These are phyloP conservation scores for Geotrichum macrosporum DNA, from an alignment of 1,139 yeast genomes.

Conservation along the genomic window DNA sequence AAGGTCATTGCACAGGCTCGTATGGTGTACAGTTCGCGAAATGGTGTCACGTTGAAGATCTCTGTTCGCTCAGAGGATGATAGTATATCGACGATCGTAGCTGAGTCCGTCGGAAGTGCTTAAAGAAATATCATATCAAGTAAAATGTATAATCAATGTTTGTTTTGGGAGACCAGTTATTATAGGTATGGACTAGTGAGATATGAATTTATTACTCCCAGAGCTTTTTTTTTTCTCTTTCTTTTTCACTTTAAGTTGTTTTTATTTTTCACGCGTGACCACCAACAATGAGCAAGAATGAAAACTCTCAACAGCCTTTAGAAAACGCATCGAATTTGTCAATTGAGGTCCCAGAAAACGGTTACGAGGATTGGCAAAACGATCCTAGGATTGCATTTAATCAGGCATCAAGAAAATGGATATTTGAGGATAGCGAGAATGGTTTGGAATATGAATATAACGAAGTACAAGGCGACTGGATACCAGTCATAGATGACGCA, in stretches of 20 bases:
- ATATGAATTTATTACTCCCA: no score
- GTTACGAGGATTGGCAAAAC: slow-evolving; percentile 25
- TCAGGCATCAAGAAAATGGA: slow-evolving; percentile 36
- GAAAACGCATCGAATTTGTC: no score
- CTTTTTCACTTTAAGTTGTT: no score
- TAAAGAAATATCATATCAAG: no score
- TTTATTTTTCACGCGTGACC: no score
- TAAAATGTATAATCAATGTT: no score
- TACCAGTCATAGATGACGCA: slow-evolving; percentile 31
- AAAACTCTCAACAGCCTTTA: no score
- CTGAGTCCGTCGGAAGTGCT: slow-evolving; percentile 30
- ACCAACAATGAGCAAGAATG: no score
- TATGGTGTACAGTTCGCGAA: slow-evolving; percentile 66
- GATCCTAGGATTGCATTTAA: slow-evolving; percentile 38
- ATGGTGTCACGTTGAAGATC: slow-evolving; percentile 74
- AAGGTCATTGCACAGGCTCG: slow-evolving; percentile 67
- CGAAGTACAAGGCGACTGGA: slow-evolving; percentile 36
- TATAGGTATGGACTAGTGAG: no score
- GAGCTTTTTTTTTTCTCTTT: no score
- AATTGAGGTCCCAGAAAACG: no score
- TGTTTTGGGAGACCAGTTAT: no score
- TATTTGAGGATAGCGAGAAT: slow-evolving; percentile 36
- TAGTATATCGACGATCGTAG: slow-evolving; percentile 34
- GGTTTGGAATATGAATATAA: slow-evolving; percentile 38
- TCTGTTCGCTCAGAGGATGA: slow-evolving; percentile 61